A percentile compares a stretch with the other conserved stretches of the same genome.
These are phyloP conservation scores for Candolleomyces aberdarensis DNA, from an alignment of 768 basidiomycete genomes.

Conservation along the genomic window DNA sequence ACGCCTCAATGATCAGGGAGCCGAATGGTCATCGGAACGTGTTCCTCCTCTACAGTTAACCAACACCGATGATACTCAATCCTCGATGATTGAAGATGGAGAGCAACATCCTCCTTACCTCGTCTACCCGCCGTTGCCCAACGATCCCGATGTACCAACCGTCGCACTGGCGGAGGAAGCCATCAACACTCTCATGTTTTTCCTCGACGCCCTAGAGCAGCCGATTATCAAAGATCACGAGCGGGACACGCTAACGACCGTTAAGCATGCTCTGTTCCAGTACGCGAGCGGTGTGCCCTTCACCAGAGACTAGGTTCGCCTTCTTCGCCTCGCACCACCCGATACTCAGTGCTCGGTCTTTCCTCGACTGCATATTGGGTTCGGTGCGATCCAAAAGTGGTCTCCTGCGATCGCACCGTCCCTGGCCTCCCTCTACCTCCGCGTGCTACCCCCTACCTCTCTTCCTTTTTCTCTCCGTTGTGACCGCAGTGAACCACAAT, in stretches of 20 bases:
- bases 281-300: constrained; percentile 27
- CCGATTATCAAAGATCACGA: constrained; percentile 30
- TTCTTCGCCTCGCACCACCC: neutral
- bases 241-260: constrained; percentile 38
- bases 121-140: too few relatives aligned
- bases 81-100: neutral
- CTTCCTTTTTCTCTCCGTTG: neutral
- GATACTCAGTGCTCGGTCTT: too few relatives aligned
- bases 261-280: constrained; percentile 56
- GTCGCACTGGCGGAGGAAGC: constrained; percentile 47
- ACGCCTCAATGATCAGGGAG: neutral
- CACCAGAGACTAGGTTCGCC: constrained; percentile 7
- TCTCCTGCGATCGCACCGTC: neutral
- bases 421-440: neutral
- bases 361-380: too few relatives aligned
- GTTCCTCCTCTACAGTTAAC: constrained; percentile 32
- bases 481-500: neutral
- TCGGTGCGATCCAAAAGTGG: neutral
- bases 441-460: neutral
- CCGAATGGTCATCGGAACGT: constrained; percentile 16
- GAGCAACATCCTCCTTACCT: too few relatives aligned
- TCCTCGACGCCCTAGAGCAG: constrained; percentile 37
- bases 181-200: constrained; percentile 51
- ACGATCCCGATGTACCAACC: too few relatives aligned
- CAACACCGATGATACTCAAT: neutral